Base-by-base conservation (phyloP, 805 yeast species). In the Wickerhamomyces canadensis region DNA sequence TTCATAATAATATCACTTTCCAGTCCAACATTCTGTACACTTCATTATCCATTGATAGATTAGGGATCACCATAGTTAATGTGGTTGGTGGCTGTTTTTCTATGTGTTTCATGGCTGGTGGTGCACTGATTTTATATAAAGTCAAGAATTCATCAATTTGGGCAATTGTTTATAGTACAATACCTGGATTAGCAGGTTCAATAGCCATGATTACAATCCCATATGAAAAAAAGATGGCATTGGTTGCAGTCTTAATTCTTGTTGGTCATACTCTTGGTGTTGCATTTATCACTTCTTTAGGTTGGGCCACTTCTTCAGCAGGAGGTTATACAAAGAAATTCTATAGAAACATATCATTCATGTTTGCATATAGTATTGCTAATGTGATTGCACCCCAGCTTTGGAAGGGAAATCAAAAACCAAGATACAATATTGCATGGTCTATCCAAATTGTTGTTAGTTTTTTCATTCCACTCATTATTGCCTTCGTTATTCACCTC, bases 321-420 rank as follows among this genome's bases (percentile, higher is more conserved):
- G 57, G 71, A 6, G 71, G 71, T 23, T 58, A 65, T 43, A 65
- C 75, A 4, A 71, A 72, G 47, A 60, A 63, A 36, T 42, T 65
- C 9, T 57, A 61, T 13, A 61, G 70, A 50, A 65, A 59, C 30
- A 61, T 58, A 19, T 41, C 65, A 47, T 52, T 54, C 28, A 57
- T 64, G 61, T 45, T 58, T 8, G 55, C 58, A 1, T 72, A 70
- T 47, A 55, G 67, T 27, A 44, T 68, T 27, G 55, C 67, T 10
- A 70, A 72, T 42, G 58, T 70, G 26, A 58, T 70, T 15, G 61
- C 71, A 6, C 74, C 77, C 5, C 76, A 71, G 45, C 49, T 70
- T 27, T 71, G 74, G 72, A 57, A 57, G 27, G 48, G 45, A 23
- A 40, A 38, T 19, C 64, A 58, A 43, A 65, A 60, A 14, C 76